phyloP scores from a whole-genome alignment of 2,329 filamentous ascomycete genomes.

The Fusarium coffeatum region DNA sequence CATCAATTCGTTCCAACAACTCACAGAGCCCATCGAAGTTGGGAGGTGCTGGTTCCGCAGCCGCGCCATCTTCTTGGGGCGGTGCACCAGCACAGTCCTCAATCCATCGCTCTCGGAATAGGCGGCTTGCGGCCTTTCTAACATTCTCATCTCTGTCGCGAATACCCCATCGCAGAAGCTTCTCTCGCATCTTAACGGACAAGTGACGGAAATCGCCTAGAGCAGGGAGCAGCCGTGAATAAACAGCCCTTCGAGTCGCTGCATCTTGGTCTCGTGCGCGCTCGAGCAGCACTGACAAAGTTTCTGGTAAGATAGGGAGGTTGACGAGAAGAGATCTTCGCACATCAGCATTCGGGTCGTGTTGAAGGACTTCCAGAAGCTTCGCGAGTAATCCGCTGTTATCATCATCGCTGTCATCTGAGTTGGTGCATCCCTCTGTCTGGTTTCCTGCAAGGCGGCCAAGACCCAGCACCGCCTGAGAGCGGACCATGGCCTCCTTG shows the following conservation, averaged over 20 bases:
- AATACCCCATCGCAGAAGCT: conserved; percentile 92
- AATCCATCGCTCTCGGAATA: conserved; percentile 97
- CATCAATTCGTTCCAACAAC: conserved; percentile 91
- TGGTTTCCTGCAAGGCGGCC: conserved; percentile 84
- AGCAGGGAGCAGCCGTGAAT: conserved; percentile 85
- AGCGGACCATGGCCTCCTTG: conserved; percentile 91
- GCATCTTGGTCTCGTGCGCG: conserved; percentile 90
- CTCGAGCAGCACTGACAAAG: conserved; percentile 88
- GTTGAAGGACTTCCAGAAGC: conserved; percentile 87
- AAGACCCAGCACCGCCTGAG: conserved; percentile 92
- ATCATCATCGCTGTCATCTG: conserved; percentile 76
- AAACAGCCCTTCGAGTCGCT: conserved; percentile 84
- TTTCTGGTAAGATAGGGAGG: conserved; percentile 84
- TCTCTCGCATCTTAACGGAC: conserved; percentile 93
- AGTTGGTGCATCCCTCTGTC: conserved; percentile 75
- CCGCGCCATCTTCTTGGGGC: conserved; percentile 68
- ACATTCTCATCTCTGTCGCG: conserved; percentile 95
- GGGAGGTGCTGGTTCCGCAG: conserved; percentile 68
- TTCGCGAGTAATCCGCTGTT: conserved; percentile 81
- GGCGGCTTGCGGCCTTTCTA: conserved; percentile 85
- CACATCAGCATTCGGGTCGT: conserved; percentile 94
- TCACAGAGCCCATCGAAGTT: conserved; percentile 88
- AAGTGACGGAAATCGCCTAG: conserved; percentile 95
- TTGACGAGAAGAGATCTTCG: conserved; percentile 89
- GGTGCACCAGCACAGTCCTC: conserved; percentile 85